Base-by-base conservation (phyloP, 2,329 filamentous ascomycete genomes). In the Colletotrichum neosansevieriae region DNA sequence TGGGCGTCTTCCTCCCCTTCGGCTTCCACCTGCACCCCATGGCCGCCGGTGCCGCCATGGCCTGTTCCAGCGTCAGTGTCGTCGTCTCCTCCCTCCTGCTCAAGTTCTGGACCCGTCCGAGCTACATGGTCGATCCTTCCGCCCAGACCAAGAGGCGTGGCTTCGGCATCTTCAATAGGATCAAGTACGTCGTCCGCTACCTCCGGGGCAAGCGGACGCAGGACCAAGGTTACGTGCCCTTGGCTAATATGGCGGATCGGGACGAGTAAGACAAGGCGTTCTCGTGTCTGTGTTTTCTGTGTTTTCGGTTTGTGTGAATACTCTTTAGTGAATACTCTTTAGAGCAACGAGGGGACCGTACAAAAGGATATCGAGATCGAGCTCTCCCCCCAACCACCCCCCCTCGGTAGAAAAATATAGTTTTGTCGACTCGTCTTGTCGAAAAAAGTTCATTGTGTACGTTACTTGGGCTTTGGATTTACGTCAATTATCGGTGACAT, bases 1-100 rank as follows among this genome's bases (percentile, higher is more conserved):
- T 98, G 96, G 96, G 96, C 24, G 82, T 98, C 74, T 97, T 98
- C 83, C 84, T 99, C 4, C 95, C 96, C 1, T 89, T 97, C 72
- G 96, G 95, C 36, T 88, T 92, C 69, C 91, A 94, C 74, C 84
- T 98, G 72, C 96, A 97, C 73, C 94, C 96, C 24, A 95, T 98
- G 91, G 94, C 94, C 57, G 96, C 96, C 1, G 94, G 94, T 19
- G 94, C 93, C 3, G 96, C 96, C 57, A 98, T 99, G 94, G 95
- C 94, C 1, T 89, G 87, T 72, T 96, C 92, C 66, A 95, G 92
- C 72, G 94, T 99, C 53, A 96, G 92, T 68, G 96, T 99, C 4
- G 95, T 98, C 0, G 84, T 91, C 5, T 94, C 91, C 78, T 94
- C 91, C 73, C 82, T 99, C 63, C 85, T 97, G 44, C 84, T 99